A percentile compares a stretch with the other conserved stretches of the same genome.
phyloP scores from a whole-genome alignment of 768 basidiomycete genomes.

The Calocera cornea region DNA sequence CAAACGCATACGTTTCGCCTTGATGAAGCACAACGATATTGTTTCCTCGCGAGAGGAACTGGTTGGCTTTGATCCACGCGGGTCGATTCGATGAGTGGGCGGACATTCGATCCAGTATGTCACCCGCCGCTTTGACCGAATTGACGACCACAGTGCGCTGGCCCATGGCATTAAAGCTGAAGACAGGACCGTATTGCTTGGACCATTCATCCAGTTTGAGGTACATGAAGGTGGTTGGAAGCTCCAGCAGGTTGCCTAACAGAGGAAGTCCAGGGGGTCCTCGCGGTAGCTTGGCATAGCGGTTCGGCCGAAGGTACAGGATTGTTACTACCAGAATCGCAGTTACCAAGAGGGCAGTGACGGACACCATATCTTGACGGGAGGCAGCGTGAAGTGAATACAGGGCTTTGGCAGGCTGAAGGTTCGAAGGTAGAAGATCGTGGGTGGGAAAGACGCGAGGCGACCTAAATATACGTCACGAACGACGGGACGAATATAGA shows the following conservation, averaged over 20 bases:
- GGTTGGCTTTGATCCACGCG: background rate
- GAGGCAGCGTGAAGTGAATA: no score
- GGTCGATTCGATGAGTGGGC: background rate
- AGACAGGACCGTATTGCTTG: constrained; percentile 9
- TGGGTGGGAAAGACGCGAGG: no score
- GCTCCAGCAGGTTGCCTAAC: constrained; percentile 11
- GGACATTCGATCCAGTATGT: background rate
- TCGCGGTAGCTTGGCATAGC: constrained; percentile 7
- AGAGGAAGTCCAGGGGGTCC: constrained; percentile 11
- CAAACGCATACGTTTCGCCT: background rate
- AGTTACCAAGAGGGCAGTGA: no score
- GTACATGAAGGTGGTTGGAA: constrained; percentile 3
- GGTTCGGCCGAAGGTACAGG: background rate
- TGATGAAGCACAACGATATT: background rate
- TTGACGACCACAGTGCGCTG: background rate
- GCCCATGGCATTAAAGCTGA: background rate
- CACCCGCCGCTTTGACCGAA: background rate
- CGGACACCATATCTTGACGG: background rate
- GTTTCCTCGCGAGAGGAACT: background rate
- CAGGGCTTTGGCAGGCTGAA: no score
- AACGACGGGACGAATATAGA: no score
- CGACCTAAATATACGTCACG: no score
- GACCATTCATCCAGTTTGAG: constrained; percentile 9
- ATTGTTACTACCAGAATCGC: background rate
- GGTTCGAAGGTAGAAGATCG: no score